These are phyloP conservation scores for Dendrostoma leiphaemia DNA, from an alignment of 2,329 filamentous ascomycete species.

Conservation along the genomic window DNA sequence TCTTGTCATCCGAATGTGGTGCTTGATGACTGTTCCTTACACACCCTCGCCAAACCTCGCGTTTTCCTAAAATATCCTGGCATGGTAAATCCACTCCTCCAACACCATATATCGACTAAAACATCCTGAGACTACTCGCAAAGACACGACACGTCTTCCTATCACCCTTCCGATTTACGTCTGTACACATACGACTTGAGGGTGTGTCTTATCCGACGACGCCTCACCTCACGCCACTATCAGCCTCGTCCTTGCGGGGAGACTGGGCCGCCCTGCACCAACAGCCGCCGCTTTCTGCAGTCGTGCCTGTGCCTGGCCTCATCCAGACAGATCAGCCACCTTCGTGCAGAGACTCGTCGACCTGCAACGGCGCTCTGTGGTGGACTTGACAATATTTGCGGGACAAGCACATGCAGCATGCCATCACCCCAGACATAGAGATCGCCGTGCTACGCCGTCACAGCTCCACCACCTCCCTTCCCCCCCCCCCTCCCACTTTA, in stretches of 20 bases:
- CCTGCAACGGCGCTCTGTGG: not conserved
- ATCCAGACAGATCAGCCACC: not conserved
- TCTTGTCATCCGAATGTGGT: not conserved
- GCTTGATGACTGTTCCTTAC: not conserved
- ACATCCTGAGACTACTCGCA: not conserved
- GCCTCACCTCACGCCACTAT: constrained; percentile 4
- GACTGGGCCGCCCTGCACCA: constrained; percentile 4
- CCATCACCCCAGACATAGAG: constrained; percentile 8
- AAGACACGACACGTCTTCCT: not conserved
- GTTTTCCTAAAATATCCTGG: not conserved
- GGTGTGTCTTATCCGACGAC: not conserved
- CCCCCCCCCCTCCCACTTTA: not conserved
- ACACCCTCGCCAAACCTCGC: not conserved
- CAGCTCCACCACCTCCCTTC: not conserved
- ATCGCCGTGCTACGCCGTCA: constrained; percentile 5
- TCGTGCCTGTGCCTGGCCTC: not conserved
- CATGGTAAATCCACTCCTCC: not conserved
- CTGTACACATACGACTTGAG: constrained; percentile 7
- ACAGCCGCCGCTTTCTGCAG: not conserved
- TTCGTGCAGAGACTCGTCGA: constrained; percentile 4
- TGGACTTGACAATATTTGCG: not conserved
- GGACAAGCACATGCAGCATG: constrained; percentile 14
- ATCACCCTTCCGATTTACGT: constrained; percentile 1
- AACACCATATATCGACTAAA: not conserved
- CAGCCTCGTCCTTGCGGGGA: not conserved